Base-by-base conservation (phyloP, 176 grass and related monocot genomes). In the Musa beccarii region DNA sequence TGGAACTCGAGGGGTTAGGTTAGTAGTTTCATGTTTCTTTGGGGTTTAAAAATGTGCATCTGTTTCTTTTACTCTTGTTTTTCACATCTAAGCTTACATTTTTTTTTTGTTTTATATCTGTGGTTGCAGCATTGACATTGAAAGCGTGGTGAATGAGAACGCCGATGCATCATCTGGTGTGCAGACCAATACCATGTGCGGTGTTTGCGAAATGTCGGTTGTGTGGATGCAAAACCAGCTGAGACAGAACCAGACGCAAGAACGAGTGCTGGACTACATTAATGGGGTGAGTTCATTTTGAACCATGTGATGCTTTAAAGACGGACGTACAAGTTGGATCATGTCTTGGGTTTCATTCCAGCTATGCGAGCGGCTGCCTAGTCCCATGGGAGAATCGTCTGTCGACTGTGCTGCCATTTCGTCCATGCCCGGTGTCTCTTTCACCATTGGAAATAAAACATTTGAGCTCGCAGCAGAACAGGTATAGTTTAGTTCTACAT, bases 181-280 rank as follows among this genome's bases (percentile, higher is more conserved):
- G 29, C 56, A 70, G 22, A 16, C 20, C 57, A 10, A 52, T 50
- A 50, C 2, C 9, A 43, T 52, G 52, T 49, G 81, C 71, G 15
- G 21, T 63, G 24, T n/a, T 67, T 50, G 74, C 87, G 90, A 79
- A 65, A 79, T 79, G 64, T 70, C 83, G 68, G 84, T 87, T 53
- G 80, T 75, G 1, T 98, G 94, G 94, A 93, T 91, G 94, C 90
- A 89, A 62, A 91, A 89, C 57, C 80, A 93, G 21, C 63, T 93
- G 21, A 77, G 59, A 67, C 82, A 84, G 72, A 98, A 98, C 78
- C 69, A 76, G 56, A 93, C 86, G 19, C 82, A 84, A 72, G 90
- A 93, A 11, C 81, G 75, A 24, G 86, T 79, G 9, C 13, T 98
- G 68, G 75, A 83, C 52, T 93, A 98, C 54, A 88, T 81, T 25